These are phyloP conservation scores for Oryza glumipatula DNA, from an alignment of 176 grass and related monocot species.

Conservation along the genomic window DNA sequence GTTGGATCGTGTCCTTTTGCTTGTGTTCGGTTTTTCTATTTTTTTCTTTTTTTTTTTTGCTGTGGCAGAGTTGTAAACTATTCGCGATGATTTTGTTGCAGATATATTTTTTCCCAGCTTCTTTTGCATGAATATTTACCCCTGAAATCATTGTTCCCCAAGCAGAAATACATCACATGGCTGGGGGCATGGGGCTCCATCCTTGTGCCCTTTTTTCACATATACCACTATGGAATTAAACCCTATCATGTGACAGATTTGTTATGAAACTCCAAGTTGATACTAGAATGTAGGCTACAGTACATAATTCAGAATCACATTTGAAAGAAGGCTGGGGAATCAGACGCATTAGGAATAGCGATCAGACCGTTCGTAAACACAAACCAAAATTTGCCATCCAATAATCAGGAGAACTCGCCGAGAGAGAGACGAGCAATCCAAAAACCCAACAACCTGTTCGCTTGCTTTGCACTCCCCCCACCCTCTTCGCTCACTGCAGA, in stretches of 20 bases:
- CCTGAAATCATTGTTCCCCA: neutral
- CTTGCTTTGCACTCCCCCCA: conserved; percentile 39
- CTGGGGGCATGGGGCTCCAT: neutral
- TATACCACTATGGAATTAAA: no score
- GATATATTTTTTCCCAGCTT: neutral
- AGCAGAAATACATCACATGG: neutral
- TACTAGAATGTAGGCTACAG: neutral
- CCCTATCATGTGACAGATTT: neutral
- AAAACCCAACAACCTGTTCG: conserved; percentile 18
- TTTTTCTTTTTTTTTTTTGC: neutral
- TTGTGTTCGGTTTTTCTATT: neutral
- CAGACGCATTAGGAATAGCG: neutral
- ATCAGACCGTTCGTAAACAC: neutral
- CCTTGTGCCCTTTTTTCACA: neutral
- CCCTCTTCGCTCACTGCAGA: neutral
- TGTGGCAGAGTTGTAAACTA: neutral
- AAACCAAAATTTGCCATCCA: no score
- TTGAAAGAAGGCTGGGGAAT: neutral
- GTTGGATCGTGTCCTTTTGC: neutral
- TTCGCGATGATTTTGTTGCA: neutral
- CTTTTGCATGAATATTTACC: neutral
- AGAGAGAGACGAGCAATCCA: neutral
- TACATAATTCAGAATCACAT: neutral
- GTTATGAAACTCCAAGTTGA: neutral
- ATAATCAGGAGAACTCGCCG: no score